phyloP scores from a whole-genome alignment of 768 basidiomycete genomes.

The Clitopilus hobsonii region DNA sequence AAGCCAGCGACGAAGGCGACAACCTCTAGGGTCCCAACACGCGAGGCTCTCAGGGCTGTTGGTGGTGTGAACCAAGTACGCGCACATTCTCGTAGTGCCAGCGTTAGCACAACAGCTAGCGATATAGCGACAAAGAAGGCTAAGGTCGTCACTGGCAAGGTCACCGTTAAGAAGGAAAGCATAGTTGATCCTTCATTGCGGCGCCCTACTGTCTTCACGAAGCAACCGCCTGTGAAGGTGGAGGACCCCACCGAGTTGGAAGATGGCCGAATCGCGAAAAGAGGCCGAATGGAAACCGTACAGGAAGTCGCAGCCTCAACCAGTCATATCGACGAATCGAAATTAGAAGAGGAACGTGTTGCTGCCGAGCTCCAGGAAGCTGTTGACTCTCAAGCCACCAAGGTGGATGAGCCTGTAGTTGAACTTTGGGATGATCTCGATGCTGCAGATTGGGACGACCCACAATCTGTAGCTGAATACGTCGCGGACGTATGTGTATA shows the following conservation, averaged over 20 bases:
- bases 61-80: slow-evolving; percentile 17
- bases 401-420: slow-evolving; percentile 33
- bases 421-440: slow-evolving; percentile 82
- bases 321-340: slow-evolving; percentile 23
- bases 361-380: slow-evolving; percentile 30
- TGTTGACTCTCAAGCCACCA: slow-evolving; percentile 11
- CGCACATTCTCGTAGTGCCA: slow-evolving; percentile 5
- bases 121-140: neutral
- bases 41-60: slow-evolving; percentile 35
- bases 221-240: neutral
- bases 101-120: slow-evolving; percentile 6
- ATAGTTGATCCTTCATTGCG: slow-evolving; percentile 28
- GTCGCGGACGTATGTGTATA: slow-evolving; percentile 86
- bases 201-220: neutral
- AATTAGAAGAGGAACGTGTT: slow-evolving; percentile 29
- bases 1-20: slow-evolving; percentile 17
- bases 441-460: slow-evolving; percentile 83
- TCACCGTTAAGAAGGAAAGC: slow-evolving; percentile 5
- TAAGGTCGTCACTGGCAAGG: neutral
- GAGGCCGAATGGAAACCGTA: neutral
- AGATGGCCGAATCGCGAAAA: neutral
- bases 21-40: slow-evolving; percentile 17
- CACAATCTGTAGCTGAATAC: slow-evolving; percentile 90
- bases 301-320: slow-evolving; percentile 7
- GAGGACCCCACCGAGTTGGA: neutral